Base-by-base conservation (phyloP, 2,329 filamentous ascomycete species). In the Gremmenia infestans region DNA sequence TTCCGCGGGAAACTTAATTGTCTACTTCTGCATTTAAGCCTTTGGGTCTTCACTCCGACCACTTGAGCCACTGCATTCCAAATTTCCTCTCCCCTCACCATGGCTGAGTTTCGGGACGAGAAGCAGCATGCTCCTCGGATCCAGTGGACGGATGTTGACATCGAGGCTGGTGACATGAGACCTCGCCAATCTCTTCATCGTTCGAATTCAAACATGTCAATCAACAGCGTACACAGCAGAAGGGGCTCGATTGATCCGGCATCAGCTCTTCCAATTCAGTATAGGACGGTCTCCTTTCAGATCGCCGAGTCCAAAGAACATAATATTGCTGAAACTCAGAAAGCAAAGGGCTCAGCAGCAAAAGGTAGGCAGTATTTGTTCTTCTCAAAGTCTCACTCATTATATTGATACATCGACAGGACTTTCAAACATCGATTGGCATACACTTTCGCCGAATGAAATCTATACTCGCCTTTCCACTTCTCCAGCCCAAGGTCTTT, bases 401-500 rank as follows among this genome's bases (percentile, higher is more conserved):
- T 15, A 12, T 23, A 47, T 28, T 25, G 54, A 39, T 42, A 71
- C 52, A 48, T 46, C 15, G 9, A 37, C 51, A 84, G 82, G 85
- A 60, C 78, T 87, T 53, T 80, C 78, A 50, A 76, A 79, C 56
- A 75, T 89, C 50, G 83, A 89, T 65, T 88, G 87, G 84, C 87
- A 91, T 68, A 82, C 73, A 0, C 72, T 88, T 11, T 69, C 81
- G 0, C 65, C 77, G 12, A 74, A 81, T 6, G 82, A 87, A 55
- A 73, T 88, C n/a, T 76, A 80, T 56, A 75, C 76, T 28, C 80
- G 84, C 25, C 77, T 88, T 36, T 76, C 77, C 1, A 81, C 79
- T 5, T 84, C 83, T 14, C 67, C 76, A 14, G 71, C 70, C 1
- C 72, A 78, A 52, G 87, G 87, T 50, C 77, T 91, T 1, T 86